Percentiles rank a stretch among this genome's conserved stretches.
These are phyloP conservation scores for Pleurotus ostreatus DNA, from an alignment of 768 basidiomycete species.

Conservation along the genomic window DNA sequence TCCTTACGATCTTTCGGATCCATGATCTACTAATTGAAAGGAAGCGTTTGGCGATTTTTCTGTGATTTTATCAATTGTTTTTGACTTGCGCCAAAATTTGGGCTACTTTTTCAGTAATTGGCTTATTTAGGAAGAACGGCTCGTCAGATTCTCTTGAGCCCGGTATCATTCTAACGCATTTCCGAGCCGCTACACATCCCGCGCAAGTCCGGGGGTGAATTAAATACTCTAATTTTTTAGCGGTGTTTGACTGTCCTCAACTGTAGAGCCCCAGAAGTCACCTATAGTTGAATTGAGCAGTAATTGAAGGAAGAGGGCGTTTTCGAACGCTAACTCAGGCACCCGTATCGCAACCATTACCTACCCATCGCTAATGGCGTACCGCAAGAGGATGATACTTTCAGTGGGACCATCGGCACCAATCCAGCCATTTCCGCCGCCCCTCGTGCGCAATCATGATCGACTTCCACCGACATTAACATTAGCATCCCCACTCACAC, in stretches of 20 bases:
- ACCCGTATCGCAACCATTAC: too few species aligned
- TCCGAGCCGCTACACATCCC: background rate
- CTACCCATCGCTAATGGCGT: too few species aligned
- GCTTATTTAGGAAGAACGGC: constrained; percentile 8
- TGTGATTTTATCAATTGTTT: constrained; percentile 5
- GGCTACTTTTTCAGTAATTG: too few species aligned
- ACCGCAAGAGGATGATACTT: too few species aligned
- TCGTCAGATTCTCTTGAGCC: constrained; percentile 10
- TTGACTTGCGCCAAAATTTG: background rate
- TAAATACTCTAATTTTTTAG: constrained; percentile 10
- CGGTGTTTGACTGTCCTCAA: constrained; percentile 18
- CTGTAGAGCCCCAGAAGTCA: constrained; percentile 10
- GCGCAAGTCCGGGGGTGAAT: background rate
- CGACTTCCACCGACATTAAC: too few species aligned
- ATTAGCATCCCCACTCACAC: too few species aligned
- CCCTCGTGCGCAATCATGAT: too few species aligned
- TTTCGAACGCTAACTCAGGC: too few species aligned
- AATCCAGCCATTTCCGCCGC: too few species aligned
- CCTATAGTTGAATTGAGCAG: too few species aligned
- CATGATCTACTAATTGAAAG: background rate
- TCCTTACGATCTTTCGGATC: background rate
- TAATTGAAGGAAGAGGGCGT: too few species aligned
- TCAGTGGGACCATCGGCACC: too few species aligned
- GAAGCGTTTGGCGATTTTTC: constrained; percentile 5
- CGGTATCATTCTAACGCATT: constrained; percentile 2